A percentile compares a stretch with the other conserved stretches of the same genome.
phyloP scores from a whole-genome alignment of 2,329 filamentous ascomycete genomes.

The Rhinocladiella similis region DNA sequence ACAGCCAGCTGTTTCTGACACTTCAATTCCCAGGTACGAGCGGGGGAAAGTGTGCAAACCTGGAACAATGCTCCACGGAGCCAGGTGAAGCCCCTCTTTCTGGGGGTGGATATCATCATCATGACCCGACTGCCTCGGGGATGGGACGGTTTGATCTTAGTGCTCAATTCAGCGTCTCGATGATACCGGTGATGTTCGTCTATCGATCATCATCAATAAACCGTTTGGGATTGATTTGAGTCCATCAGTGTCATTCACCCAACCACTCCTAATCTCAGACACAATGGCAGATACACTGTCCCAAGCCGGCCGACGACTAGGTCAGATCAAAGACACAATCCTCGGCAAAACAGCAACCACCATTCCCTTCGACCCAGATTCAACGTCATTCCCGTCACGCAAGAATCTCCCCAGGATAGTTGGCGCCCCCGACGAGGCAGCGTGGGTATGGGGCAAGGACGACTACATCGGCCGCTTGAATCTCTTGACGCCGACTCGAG shows the following conservation, averaged over 20 bases:
- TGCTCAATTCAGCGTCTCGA: too few relatives aligned
- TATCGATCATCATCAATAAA: too few relatives aligned
- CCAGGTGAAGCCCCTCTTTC: background rate
- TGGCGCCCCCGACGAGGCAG: constrained; percentile 55
- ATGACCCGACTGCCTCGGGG: background rate
- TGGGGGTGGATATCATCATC: background rate
- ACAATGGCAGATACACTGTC: constrained; percentile 23
- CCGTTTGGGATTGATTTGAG: background rate
- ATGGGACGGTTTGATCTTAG: too few relatives aligned
- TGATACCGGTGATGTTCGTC: too few relatives aligned
- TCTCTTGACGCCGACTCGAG: constrained; percentile 56
- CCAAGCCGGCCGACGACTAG: constrained; percentile 35
- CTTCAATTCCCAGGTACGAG: background rate
- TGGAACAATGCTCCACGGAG: too few relatives aligned
- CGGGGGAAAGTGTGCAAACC: background rate
- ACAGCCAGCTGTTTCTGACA: background rate
- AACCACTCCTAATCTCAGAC: background rate
- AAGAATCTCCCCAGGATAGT: constrained; percentile 54
- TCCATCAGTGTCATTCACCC: background rate
- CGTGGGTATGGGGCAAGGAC: constrained; percentile 62
- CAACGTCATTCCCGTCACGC: constrained; percentile 52
- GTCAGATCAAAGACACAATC: constrained; percentile 47
- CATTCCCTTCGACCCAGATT: constrained; percentile 57
- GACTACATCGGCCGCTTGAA: constrained; percentile 52
- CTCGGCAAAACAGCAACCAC: constrained; percentile 48